Evolutionary conservation across 805 yeast species (phyloP), one percentile per base, ranked within the genome.

Genomic region (Spencermartinsiella europaea): DNA sequence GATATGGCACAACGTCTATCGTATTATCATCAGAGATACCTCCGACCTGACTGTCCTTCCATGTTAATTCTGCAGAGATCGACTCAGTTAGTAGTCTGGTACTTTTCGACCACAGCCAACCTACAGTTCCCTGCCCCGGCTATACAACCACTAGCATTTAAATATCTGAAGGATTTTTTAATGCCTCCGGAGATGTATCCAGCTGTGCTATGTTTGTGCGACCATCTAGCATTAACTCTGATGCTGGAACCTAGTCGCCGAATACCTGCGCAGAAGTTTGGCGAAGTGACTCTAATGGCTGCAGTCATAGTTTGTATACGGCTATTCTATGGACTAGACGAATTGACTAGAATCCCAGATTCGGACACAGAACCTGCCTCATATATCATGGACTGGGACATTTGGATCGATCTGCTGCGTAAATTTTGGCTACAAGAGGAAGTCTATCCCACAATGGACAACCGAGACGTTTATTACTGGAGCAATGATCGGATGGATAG

Each of bases 131-230:
- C 50, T 2, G 17, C 40, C 5, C 49, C 61, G 10, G 63, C 64
- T 46, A 66, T 64, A 49, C 62, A 61, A 17, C 75, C 77, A 2
- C 53, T 75, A 4, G 38, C 78, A 2, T 64, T 76, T 45, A 67
- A 68, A 46, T 48, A 71, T 1, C 62, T 73, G 2, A 60, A 69
- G 2, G 74, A 75, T 37, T 53, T 75, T 37, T 58, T 75, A 14
- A 52, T 81, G 4, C 77, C 89, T 1, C 69, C 80, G 2, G 75
- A 75, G 34, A 55, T 81, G 2, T 73, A 74, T 37, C 31, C 48
- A 10, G 52, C 48, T 12, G 49, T 42, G n/a, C 34, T 36, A 16
- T 19, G 19, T 15, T 21, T 53, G 15, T 17, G 41, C 7, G 50
- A 34, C 21, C 43, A 16, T 4, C 45, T 49, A 3, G 42, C 34